A percentile compares a stretch with the other conserved stretches of the same genome.
These are phyloP conservation scores for Eucalyptus camaldulensis DNA, from an alignment of 345 rosid species.

Conservation along the genomic window DNA sequence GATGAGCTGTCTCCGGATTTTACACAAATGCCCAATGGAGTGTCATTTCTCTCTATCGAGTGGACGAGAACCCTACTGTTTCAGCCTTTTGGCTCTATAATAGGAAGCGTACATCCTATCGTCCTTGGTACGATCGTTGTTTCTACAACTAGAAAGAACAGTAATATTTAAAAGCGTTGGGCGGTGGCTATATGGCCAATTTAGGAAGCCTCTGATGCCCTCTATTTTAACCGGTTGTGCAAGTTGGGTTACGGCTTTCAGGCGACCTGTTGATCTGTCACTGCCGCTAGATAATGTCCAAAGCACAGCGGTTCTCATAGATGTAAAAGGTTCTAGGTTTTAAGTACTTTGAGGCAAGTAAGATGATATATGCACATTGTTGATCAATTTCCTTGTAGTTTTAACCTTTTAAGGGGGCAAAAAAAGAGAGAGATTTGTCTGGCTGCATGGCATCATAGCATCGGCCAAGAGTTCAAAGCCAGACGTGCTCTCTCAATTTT, in stretches of 20 bases:
- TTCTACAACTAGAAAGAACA: not conserved
- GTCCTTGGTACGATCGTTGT: not conserved
- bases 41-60: not conserved
- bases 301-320: not conserved
- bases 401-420: not conserved
- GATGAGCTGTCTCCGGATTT: not conserved
- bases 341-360: not conserved
- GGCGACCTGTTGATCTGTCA: not conserved
- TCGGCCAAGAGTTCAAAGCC: not conserved
- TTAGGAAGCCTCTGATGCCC: not conserved
- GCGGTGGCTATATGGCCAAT: not conserved
- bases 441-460: not conserved
- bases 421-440: not conserved
- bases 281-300: not conserved
- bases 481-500: not conserved
- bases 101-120: not conserved
- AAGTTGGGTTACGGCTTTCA: not conserved
- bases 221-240: not conserved
- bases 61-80: not conserved
- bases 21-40: not conserved
- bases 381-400: not conserved
- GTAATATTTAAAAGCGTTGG: not conserved
- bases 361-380: not conserved
- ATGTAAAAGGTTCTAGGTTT: not conserved
- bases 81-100: not conserved